Percentiles rank a stretch among this genome's conserved stretches.
These are phyloP conservation scores for Erodium moschatum DNA, from an alignment of 441 rosid species.

Conservation along the genomic window DNA sequence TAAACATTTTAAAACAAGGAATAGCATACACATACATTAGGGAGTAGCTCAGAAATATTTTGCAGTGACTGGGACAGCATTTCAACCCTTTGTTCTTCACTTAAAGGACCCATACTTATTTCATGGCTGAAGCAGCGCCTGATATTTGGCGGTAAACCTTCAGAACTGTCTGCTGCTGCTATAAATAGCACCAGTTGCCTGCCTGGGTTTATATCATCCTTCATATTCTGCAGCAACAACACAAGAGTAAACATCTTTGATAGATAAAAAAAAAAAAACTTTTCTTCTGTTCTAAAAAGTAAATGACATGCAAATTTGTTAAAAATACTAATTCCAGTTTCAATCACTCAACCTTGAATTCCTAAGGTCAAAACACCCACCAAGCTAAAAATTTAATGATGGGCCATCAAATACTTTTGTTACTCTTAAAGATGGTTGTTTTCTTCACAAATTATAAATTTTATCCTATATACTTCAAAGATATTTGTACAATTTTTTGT, in stretches of 20 bases:
- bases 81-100: constrained; percentile 76
- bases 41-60: constrained; percentile 52
- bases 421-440: too few species aligned
- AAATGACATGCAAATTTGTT: too few species aligned
- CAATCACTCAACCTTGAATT: too few species aligned
- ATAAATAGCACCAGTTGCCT: constrained; percentile 60
- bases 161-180: constrained; percentile 76
- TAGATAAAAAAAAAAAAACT: constrained; percentile 17
- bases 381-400: too few species aligned
- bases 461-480: too few species aligned
- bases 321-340: too few species aligned
- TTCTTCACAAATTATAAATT: too few species aligned
- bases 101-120: constrained; percentile 66
- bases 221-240: constrained; percentile 18
- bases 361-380: too few species aligned
- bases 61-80: constrained; percentile 66
- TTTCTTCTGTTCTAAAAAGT: too few species aligned
- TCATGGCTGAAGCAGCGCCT: constrained; percentile 98
- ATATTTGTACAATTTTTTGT: too few species aligned
- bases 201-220: constrained; percentile 31
- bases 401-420: too few species aligned
- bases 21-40: constrained; percentile 42
- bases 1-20: constrained; percentile 2
- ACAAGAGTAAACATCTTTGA: too few species aligned
- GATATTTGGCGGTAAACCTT: constrained; percentile 73